phyloP scores from a whole-genome alignment of 1,284 basidiomycete species.

The Microbotryum lychnidis-dioicae region DNA sequence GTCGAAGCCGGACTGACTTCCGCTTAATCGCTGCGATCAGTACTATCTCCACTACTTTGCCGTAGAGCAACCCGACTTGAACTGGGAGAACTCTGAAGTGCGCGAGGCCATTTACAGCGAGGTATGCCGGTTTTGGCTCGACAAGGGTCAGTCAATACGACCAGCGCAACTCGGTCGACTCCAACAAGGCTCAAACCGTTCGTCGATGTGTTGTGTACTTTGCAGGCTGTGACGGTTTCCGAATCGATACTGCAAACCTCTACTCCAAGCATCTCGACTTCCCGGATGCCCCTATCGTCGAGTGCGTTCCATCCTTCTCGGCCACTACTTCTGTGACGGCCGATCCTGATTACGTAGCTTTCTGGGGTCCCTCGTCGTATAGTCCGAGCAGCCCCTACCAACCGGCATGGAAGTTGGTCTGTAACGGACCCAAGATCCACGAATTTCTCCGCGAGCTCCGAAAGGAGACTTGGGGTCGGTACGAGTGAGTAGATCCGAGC shows the following conservation, averaged over 20 bases:
- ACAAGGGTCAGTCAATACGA: slow-evolving; percentile 34
- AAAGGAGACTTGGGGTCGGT: slow-evolving; percentile 47
- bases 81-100: slow-evolving; percentile 57
- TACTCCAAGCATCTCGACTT: slow-evolving; percentile 27
- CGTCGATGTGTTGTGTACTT: too few species aligned
- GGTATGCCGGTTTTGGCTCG: slow-evolving; percentile 64
- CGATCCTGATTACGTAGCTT: too few species aligned
- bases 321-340: too few species aligned
- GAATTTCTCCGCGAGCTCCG: slow-evolving; percentile 63
- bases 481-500: slow-evolving; percentile 40
- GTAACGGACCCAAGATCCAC: slow-evolving; percentile 53
- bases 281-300: slow-evolving; percentile 36
- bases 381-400: too few species aligned
- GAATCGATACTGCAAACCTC: slow-evolving; percentile 35
- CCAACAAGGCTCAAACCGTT: too few species aligned
- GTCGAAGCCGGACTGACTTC: too few species aligned
- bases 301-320: slow-evolving; percentile 1
- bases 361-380: too few species aligned
- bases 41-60: slow-evolving; percentile 68
- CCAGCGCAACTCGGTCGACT: too few species aligned
- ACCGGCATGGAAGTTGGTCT: neutral
- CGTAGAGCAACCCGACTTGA: slow-evolving; percentile 64
- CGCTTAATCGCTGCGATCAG: slow-evolving; percentile 7
- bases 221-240: slow-evolving; percentile 63
- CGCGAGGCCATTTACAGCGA: slow-evolving; percentile 45